phyloP scores from a whole-genome alignment of 2,329 filamentous ascomycete genomes.

The Lomentospora prolificans region DNA sequence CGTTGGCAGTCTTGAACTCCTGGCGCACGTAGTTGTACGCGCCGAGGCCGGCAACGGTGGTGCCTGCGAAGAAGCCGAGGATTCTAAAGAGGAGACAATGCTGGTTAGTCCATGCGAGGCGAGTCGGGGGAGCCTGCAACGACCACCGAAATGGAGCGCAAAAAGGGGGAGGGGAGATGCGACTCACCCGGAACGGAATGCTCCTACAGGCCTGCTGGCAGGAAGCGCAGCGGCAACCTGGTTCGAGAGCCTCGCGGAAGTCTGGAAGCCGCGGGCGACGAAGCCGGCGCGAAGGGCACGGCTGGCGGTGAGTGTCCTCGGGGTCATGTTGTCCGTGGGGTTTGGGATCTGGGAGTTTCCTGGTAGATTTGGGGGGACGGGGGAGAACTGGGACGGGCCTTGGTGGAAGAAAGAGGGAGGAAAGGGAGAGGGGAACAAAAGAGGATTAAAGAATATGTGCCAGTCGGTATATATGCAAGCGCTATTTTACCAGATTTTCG shows the following conservation, averaged over 20 bases:
- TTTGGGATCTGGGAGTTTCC: neutral
- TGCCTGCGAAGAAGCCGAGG: conserved; percentile 84
- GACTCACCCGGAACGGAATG: conserved; percentile 50
- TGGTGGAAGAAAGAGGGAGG: neutral
- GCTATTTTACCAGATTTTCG: neutral
- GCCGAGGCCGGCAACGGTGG: conserved; percentile 64
- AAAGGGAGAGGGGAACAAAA: neutral
- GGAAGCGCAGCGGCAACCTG: conserved; percentile 36
- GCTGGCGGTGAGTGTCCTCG: conserved; percentile 13
- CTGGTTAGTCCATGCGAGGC: neutral
- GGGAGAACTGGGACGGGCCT: conserved; percentile 5
- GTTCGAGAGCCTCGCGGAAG: conserved; percentile 34
- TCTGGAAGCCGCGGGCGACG: conserved; percentile 32
- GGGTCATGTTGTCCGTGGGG: conserved; percentile 8
- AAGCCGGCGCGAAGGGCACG: conserved; percentile 24
- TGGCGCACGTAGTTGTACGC: conserved; percentile 90
- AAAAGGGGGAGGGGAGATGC: neutral
- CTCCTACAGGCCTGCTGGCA: conserved; percentile 48
- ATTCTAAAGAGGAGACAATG: conserved; percentile 42
- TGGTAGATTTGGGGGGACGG: neutral
- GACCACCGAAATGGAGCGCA: neutral
- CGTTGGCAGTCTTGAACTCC: conserved; percentile 89
- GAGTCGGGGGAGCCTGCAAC: conserved; percentile 7
- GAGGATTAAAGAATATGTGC: neutral
- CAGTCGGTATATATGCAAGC: neutral